These are phyloP conservation scores for Phytophthora constricta DNA, from an alignment of 352 stramenopile genomes.

Conservation along the genomic window DNA sequence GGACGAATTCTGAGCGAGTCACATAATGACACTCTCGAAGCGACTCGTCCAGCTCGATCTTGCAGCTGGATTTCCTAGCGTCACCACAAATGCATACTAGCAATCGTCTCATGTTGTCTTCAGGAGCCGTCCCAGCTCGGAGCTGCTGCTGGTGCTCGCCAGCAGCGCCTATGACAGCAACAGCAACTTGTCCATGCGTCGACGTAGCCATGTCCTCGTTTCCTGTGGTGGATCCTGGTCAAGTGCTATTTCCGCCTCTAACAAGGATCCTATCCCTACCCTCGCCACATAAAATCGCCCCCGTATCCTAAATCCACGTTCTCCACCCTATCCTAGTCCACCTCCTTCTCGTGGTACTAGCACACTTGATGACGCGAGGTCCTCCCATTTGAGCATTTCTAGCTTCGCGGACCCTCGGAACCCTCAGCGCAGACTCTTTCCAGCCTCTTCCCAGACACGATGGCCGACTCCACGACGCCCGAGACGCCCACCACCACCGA, in stretches of 20 bases:
- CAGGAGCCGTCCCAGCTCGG: too few species aligned
- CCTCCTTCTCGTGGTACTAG: too few species aligned
- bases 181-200: conserved; percentile 28
- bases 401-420: conserved; percentile 35
- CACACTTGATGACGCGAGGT: neutral
- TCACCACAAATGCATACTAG: neutral
- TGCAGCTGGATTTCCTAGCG: neutral
- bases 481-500: conserved; percentile 14
- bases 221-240: neutral
- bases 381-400: conserved; percentile 47
- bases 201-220: conserved; percentile 14
- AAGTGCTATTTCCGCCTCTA: neutral
- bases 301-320: neutral
- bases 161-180: conserved; percentile 20
- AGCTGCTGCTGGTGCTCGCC: too few species aligned
- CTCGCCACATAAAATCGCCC: neutral
- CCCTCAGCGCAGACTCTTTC: too few species aligned
- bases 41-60: neutral
- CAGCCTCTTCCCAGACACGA: neutral
- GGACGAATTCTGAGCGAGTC: neutral
- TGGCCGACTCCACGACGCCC: conserved; percentile 33
- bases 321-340: neutral
- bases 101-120: neutral
- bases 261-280: neutral
- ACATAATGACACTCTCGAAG: neutral